Conservation (phyloP, 2,329 filamentous ascomycete genomes). For the Hypoxylon sp. region DNA sequence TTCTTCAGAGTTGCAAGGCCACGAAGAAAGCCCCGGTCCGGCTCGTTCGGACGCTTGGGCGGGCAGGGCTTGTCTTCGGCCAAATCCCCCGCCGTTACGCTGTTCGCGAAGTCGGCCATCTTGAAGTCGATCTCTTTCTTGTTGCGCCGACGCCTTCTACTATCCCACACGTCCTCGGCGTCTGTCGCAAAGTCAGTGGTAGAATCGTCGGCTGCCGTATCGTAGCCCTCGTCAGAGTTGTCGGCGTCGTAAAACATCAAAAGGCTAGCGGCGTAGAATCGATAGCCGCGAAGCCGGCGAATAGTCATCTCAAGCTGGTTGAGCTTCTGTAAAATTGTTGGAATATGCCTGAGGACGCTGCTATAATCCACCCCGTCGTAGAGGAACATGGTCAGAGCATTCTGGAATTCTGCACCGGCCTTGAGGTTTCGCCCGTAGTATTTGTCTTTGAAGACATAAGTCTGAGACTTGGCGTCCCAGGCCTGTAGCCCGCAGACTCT, state of each 20-base stretch:
- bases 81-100: slow-evolving; percentile 87
- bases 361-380: slow-evolving; percentile 87
- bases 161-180: slow-evolving; percentile 63
- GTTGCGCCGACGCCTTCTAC: slow-evolving; percentile 60
- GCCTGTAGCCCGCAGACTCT: slow-evolving; percentile 96
- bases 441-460: slow-evolving; percentile 97
- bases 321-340: slow-evolving; percentile 86
- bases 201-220: slow-evolving; percentile 67
- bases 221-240: slow-evolving; percentile 65
- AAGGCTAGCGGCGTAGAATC: slow-evolving; percentile 94
- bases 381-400: slow-evolving; percentile 87
- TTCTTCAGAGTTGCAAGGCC: slow-evolving; percentile 81
- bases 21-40: slow-evolving; percentile 90
- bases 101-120: slow-evolving; percentile 98
- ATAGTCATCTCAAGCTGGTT: slow-evolving; percentile 87
- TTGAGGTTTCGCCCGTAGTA: slow-evolving; percentile 93
- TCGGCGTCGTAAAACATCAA: slow-evolving; percentile 98
- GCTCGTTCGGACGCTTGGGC: slow-evolving; percentile 80
- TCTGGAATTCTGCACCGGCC: slow-evolving; percentile 88
- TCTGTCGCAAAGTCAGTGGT: slow-evolving; percentile 71
- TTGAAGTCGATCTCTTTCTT: slow-evolving; percentile 85
- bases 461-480: slow-evolving; percentile 87
- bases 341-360: slow-evolving; percentile 88
- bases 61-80: slow-evolving; percentile 76
- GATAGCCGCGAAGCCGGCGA: slow-evolving; percentile 81